Evolutionary conservation across 371 early-diverging fungal genomes (phyloP).

Genomic region (Phascolomyces articulosus): DNA sequence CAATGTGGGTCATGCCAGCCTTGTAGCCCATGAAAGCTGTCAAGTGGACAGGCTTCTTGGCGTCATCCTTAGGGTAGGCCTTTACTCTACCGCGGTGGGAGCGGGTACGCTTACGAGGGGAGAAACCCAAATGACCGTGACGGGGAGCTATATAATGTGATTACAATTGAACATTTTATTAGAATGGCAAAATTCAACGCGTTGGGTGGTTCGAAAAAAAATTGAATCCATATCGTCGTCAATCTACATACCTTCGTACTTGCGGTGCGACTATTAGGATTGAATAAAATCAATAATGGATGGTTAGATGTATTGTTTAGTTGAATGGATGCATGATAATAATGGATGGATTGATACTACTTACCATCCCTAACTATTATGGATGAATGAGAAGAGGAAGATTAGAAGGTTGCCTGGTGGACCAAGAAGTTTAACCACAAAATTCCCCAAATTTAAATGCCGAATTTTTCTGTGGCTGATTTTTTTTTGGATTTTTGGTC

Average conservation of each 20-base stretch:
- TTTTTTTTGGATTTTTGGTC: neutral
- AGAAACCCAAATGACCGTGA: slow-evolving; percentile 99
- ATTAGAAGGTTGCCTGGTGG: slow-evolving; percentile 1
- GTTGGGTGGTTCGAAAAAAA: too few species aligned
- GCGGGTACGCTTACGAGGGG: slow-evolving; percentile 97
- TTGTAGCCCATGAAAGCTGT: slow-evolving; percentile 99
- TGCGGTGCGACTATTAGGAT: slow-evolving; percentile 22
- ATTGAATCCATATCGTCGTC: neutral
- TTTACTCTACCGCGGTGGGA: slow-evolving; percentile 96
- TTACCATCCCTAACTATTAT: slow-evolving; percentile 29
- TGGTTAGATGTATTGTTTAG: slow-evolving; percentile 10
- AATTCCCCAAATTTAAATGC: neutral
- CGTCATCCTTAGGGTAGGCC: slow-evolving; percentile 99
- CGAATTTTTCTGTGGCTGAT: neutral
- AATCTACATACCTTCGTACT: slow-evolving; percentile 24
- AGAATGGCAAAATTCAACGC: too few species aligned
- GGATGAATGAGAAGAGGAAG: slow-evolving; percentile 25
- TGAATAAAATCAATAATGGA: neutral
- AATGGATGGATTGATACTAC: slow-evolving; percentile 12
- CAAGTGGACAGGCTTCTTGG: slow-evolving; percentile 95
- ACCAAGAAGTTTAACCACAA: neutral
- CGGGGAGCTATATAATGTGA: slow-evolving; percentile 90
- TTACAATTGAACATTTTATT: neutral
- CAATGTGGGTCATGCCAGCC: slow-evolving; percentile 99
- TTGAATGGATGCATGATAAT: slow-evolving; percentile 18